A percentile compares a stretch with the other conserved stretches of the same genome.
Conservation (phyloP, 1,139 yeast species). For the Candida sanyaensis region DNA sequence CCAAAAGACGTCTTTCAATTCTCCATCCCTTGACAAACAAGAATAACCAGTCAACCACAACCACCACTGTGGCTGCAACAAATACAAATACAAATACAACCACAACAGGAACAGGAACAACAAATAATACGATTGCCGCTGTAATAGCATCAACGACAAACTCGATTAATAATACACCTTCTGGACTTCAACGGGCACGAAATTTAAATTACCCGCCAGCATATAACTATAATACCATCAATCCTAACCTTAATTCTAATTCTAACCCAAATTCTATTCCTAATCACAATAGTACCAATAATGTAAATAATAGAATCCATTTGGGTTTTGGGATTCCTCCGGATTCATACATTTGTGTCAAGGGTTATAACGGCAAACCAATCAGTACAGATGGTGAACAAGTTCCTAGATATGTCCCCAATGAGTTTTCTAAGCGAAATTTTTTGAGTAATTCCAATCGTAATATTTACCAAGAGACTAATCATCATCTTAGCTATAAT, state of each 20-base stretch:
- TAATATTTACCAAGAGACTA: neutral
- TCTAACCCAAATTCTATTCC: too few relatives aligned
- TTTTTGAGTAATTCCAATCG: neutral
- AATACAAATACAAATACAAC: neutral
- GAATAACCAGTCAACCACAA: neutral
- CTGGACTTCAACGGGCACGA: neutral
- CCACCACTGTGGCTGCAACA: neutral
- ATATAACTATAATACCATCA: neutral
- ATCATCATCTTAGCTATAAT: neutral
- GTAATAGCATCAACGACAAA: neutral
- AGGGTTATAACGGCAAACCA: neutral
- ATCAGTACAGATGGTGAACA: neutral
- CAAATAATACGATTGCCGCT: neutral
- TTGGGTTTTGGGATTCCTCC: slow-evolving; percentile 1
- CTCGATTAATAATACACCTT: neutral
- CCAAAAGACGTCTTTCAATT: slow-evolving; percentile 2
- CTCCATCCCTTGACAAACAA: slow-evolving; percentile 2
- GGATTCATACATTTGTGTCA: slow-evolving; percentile 1
- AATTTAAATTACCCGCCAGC: slow-evolving; percentile 4
- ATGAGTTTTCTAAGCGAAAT: neutral
- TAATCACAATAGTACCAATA: neutral
- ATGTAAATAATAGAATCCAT: neutral
- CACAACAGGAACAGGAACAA: neutral
- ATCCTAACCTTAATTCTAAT: neutral
- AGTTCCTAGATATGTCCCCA: slow-evolving; percentile 1